A percentile compares a stretch with the other conserved stretches of the same genome.
These are phyloP conservation scores for Colletotrichum eleusines DNA, from an alignment of 2,329 filamentous ascomycete genomes.

Conservation along the genomic window DNA sequence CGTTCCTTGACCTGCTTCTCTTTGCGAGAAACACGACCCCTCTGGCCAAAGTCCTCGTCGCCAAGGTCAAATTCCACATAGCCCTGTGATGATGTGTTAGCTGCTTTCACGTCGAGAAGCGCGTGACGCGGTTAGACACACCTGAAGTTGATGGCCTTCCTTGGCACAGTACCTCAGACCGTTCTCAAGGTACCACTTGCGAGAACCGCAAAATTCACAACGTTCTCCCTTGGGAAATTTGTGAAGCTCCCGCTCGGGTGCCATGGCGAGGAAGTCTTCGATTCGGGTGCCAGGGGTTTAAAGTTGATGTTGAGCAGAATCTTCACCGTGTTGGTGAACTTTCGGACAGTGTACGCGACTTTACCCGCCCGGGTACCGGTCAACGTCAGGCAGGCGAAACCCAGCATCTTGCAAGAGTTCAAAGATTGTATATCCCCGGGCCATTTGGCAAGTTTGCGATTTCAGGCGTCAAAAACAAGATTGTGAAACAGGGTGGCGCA, in stretches of 20 bases:
- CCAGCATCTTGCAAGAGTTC: background rate
- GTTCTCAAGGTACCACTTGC: slow-evolving; percentile 79
- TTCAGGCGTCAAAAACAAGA: background rate
- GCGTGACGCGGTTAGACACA: slow-evolving; percentile 50
- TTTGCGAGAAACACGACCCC: slow-evolving; percentile 66
- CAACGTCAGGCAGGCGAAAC: slow-evolving; percentile 11
- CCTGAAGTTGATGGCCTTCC: slow-evolving; percentile 83
- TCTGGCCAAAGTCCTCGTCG: slow-evolving; percentile 76
- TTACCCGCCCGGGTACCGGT: background rate
- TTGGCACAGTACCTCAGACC: slow-evolving; percentile 80
- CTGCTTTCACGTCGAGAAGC: background rate
- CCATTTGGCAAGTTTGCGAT: background rate
- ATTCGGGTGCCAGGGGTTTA: background rate
- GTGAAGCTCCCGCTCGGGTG: slow-evolving; percentile 58
- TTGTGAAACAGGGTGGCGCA: background rate
- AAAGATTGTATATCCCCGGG: background rate
- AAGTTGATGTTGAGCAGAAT: slow-evolving; percentile 3
- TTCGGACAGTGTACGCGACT: slow-evolving; percentile 18
- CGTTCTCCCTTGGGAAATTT: slow-evolving; percentile 65
- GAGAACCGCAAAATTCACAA: slow-evolving; percentile 76
- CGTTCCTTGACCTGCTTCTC: slow-evolving; percentile 69
- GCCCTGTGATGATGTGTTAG: slow-evolving; percentile 51
- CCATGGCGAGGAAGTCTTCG: slow-evolving; percentile 48
- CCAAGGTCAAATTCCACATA: slow-evolving; percentile 68
- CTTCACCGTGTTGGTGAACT: slow-evolving; percentile 12